Conservation (phyloP, 129 eudicot genomes). For the Chrysanthemum seticuspe region DNA sequence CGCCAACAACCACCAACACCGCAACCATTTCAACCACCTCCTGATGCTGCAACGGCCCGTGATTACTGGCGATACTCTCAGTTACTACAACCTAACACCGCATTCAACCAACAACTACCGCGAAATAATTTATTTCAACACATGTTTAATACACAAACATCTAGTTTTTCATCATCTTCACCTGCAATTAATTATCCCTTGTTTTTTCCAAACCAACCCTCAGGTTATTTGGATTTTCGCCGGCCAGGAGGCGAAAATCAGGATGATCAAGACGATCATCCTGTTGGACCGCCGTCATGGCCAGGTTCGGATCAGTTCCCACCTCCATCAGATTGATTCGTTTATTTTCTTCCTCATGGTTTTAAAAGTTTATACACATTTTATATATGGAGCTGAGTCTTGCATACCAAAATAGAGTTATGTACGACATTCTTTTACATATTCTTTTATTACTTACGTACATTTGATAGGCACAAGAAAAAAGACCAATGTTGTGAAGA, state of each 20-base stretch:
- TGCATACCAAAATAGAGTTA: neutral
- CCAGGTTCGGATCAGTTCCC: conserved; percentile 44
- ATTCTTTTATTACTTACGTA: neutral
- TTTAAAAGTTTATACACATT: conserved; percentile 13
- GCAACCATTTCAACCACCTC: conserved; percentile 29
- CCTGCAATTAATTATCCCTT: conserved; percentile 27
- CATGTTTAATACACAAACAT: conserved; percentile 42
- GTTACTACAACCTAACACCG: conserved; percentile 40
- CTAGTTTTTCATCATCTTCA: conserved; percentile 22
- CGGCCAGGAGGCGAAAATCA: conserved; percentile 29
- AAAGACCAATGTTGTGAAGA: neutral
- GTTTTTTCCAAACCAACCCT: conserved; percentile 41
- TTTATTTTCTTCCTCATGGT: conserved; percentile 16
- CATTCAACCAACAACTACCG: conserved; percentile 23
- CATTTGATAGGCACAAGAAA: neutral
- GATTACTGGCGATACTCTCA: conserved; percentile 85
- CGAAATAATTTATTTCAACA: conserved; percentile 31
- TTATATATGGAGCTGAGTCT: neutral
- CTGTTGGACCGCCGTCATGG: conserved; percentile 38
- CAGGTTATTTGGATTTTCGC: conserved; percentile 34
- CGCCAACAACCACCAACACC: conserved; percentile 23
- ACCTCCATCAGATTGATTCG: conserved; percentile 41
- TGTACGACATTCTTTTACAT: neutral
- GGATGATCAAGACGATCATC: conserved; percentile 28
- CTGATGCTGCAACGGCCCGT: conserved; percentile 25